Conservation (phyloP, 345 rosid genomes). For the Arabis alpina region DNA sequence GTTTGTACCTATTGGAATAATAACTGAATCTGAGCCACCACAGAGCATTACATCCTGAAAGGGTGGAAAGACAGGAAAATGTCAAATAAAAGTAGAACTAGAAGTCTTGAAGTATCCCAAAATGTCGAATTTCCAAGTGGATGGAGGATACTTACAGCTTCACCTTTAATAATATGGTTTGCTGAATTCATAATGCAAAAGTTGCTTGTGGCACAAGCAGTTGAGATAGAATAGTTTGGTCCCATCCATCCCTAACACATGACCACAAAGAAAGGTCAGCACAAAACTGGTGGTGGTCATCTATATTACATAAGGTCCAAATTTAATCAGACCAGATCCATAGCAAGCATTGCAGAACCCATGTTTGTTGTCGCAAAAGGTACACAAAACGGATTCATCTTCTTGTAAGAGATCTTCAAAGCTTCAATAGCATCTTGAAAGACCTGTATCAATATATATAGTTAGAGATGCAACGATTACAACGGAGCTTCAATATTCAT, state of each 20-base stretch:
- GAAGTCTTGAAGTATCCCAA: constrained; percentile 14
- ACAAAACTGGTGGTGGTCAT: not conserved
- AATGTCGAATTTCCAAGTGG: constrained; percentile 10
- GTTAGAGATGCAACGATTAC: not conserved
- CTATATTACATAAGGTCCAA: constrained; percentile 22
- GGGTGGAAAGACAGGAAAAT: constrained; percentile 1
- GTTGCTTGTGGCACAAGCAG: constrained; percentile 97
- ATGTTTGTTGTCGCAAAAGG: constrained; percentile 97
- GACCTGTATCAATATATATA: constrained; percentile 55
- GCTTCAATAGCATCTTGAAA: constrained; percentile 93
- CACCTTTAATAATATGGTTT: constrained; percentile 89
- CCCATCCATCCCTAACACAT: constrained; percentile 96
- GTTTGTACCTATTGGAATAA: constrained; percentile 84
- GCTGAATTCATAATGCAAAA: constrained; percentile 93
- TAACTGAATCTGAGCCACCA: constrained; percentile 92
- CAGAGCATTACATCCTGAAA: constrained; percentile 92
- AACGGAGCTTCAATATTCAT: not conserved
- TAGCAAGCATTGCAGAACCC: constrained; percentile 99
- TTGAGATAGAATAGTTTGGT: constrained; percentile 93
- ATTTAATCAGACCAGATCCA: constrained; percentile 79
- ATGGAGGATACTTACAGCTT: constrained; percentile 77
- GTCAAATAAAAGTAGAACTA: constrained; percentile 18
- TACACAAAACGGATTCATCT: constrained; percentile 95
- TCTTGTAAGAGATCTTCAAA: constrained; percentile 79
- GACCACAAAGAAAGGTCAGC: constrained; percentile 28